Conservation (phyloP, 495 filamentous ascomycete genomes). For the Penicillium cinerascens region DNA sequence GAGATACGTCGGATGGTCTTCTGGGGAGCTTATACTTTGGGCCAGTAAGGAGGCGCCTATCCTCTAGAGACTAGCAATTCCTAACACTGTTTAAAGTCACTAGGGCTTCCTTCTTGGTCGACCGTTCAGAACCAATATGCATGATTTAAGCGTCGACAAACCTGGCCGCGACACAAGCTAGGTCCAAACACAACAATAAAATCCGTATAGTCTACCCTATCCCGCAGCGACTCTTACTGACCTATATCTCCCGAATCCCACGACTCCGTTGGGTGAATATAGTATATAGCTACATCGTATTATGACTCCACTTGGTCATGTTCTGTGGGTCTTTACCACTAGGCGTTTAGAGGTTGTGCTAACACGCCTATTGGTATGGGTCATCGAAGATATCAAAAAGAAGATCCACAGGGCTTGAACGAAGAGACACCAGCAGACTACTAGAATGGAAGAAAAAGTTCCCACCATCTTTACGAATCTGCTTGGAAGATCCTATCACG, state of each 20-base stretch:
- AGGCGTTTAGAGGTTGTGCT: too few relatives aligned
- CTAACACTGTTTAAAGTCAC: conserved; percentile 18
- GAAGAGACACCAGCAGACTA: too few relatives aligned
- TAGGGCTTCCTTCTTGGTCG: conserved; percentile 32
- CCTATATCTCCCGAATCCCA: neutral
- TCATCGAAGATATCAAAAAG: too few relatives aligned
- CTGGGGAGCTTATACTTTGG: conserved; percentile 33
- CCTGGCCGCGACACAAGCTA: neutral
- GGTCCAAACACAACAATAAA: neutral
- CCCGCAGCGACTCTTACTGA: neutral
- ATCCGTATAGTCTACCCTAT: conserved; percentile 5
- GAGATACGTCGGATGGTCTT: conserved; percentile 31
- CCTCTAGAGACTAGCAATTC: too few relatives aligned
- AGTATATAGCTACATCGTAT: conserved; percentile 4
- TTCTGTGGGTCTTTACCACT: conserved; percentile 7
- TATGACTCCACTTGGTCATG: conserved; percentile 11
- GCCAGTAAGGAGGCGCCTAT: too few relatives aligned
- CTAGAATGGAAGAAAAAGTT: conserved; percentile 25
- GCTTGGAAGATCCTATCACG: conserved; percentile 10
- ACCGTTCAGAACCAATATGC: conserved; percentile 13
- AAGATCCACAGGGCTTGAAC: too few relatives aligned
- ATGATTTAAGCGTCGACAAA: conserved; percentile 7
- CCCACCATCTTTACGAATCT: conserved; percentile 18
- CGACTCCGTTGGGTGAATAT: neutral
- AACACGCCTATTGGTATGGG: too few relatives aligned